These are phyloP conservation scores for Clarkia xantiana DNA, from an alignment of 345 rosid species.

Conservation along the genomic window DNA sequence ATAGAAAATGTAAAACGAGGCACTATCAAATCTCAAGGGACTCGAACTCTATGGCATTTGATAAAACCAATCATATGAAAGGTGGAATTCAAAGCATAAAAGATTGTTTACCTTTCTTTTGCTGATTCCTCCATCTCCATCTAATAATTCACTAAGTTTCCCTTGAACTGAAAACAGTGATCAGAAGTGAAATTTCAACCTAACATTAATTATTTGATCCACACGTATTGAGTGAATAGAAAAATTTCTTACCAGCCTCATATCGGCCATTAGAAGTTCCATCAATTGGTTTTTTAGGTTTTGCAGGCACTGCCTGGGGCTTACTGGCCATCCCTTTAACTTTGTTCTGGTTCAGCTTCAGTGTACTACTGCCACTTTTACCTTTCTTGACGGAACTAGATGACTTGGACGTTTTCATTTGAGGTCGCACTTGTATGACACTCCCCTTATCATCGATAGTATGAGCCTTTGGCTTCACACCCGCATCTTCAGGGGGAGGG, in stretches of 20 bases:
- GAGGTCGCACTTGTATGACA: constrained; percentile 39
- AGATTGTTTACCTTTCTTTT: constrained; percentile 45
- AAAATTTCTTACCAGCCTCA: constrained; percentile 56
- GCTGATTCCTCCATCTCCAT: constrained; percentile 82
- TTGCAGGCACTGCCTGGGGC: constrained; percentile 32
- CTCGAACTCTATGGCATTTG: background rate
- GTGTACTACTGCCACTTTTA: constrained; percentile 22
- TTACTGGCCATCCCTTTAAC: constrained; percentile 34
- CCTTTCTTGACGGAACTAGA: constrained; percentile 43
- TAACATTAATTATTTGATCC: background rate
- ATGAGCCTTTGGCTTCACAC: constrained; percentile 28
- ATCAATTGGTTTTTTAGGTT: constrained; percentile 46
- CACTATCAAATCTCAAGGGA: background rate
- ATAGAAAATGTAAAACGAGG: background rate
- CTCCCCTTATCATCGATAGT: constrained; percentile 30
- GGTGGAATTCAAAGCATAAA: constrained; percentile 2
- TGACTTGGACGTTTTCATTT: constrained; percentile 39
- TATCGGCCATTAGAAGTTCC: constrained; percentile 52
- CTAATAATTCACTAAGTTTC: constrained; percentile 91
- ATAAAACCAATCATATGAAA: background rate
- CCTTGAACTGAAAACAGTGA: constrained; percentile 57
- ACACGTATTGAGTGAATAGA: background rate
- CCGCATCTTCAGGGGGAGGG: constrained; percentile 24
- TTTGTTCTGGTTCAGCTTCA: constrained; percentile 32
- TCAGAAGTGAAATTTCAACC: background rate